Percentiles rank a stretch among this genome's conserved stretches.
Conservation (phyloP, 140 eudicot genomes). For the Erigeron philadelphicus region DNA sequence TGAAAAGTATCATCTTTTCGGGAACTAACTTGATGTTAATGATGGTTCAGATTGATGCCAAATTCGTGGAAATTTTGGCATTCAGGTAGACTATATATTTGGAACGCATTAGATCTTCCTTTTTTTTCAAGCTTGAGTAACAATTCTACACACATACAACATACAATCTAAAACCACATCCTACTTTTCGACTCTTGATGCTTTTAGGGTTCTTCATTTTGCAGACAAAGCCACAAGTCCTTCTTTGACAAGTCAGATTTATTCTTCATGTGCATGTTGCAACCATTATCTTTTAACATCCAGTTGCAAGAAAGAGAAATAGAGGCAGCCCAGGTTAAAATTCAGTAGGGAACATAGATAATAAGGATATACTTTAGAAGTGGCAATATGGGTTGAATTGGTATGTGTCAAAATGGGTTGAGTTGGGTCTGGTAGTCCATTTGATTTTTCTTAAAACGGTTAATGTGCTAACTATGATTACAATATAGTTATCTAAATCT, state of each 20-base stretch:
- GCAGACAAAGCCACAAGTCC: conserved; percentile 83
- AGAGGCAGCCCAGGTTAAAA: conserved; percentile 80
- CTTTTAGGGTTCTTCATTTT: conserved; percentile 16
- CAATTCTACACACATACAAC: neutral
- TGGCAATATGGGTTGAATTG: neutral
- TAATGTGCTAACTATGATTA: too few relatives aligned
- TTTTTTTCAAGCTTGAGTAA: conserved; percentile 7
- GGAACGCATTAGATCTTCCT: neutral
- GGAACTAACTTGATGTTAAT: conserved; percentile 14
- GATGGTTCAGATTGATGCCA: conserved; percentile 57
- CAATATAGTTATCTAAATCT: too few relatives aligned
- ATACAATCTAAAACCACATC: neutral
- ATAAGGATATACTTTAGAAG: neutral
- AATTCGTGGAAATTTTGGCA: conserved; percentile 66
- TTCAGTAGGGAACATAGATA: neutral
- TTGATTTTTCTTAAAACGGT: too few relatives aligned
- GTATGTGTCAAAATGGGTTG: neutral
- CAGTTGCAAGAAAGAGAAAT: conserved; percentile 71
- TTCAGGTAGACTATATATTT: conserved; percentile 55
- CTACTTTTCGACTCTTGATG: neutral
- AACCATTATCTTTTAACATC: conserved; percentile 68
- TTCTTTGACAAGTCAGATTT: conserved; percentile 82
- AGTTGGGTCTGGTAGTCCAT: too few relatives aligned
- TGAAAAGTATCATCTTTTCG: conserved; percentile 1
- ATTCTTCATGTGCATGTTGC: conserved; percentile 79